phyloP scores from a whole-genome alignment of 1,139 yeast genomes.

The Pichia sp. region DNA sequence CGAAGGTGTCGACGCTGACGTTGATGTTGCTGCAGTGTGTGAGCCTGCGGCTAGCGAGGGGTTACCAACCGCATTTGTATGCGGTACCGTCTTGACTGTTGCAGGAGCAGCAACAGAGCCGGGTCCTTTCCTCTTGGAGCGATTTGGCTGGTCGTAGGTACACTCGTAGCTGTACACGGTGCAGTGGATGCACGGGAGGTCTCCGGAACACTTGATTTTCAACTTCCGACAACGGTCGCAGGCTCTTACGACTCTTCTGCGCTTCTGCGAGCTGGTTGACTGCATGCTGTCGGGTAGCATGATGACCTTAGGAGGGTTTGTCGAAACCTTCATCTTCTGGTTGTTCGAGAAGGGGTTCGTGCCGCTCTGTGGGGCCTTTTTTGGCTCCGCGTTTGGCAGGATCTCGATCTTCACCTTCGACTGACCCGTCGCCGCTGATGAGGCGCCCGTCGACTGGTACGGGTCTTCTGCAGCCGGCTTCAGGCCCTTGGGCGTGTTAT shows the following conservation, averaged over 20 bases:
- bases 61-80: too few relatives aligned
- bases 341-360: background rate
- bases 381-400: background rate
- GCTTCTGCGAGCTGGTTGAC: constrained; percentile 41
- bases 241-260: constrained; percentile 79
- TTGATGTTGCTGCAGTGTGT: too few relatives aligned
- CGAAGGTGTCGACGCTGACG: too few relatives aligned
- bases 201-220: constrained; percentile 86
- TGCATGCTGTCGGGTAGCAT: constrained; percentile 22
- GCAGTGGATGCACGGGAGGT: constrained; percentile 82
- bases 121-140: constrained; percentile 23
- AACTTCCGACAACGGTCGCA: constrained; percentile 68
- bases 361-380: background rate
- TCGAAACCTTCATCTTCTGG: background rate
- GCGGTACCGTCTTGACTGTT: constrained; percentile 4
- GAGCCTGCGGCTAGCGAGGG: too few relatives aligned
- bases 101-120: background rate
- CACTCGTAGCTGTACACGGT: constrained; percentile 80
- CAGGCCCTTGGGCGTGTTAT: too few relatives aligned
- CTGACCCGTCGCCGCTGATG: too few relatives aligned
- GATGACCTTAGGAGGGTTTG: constrained; percentile 27
- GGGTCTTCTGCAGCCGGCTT: too few relatives aligned
- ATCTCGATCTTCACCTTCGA: background rate
- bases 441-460: too few relatives aligned
- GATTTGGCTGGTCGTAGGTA: constrained; percentile 49